Conservation (phyloP, 306 rosid genomes). For the Vicia villosa region DNA sequence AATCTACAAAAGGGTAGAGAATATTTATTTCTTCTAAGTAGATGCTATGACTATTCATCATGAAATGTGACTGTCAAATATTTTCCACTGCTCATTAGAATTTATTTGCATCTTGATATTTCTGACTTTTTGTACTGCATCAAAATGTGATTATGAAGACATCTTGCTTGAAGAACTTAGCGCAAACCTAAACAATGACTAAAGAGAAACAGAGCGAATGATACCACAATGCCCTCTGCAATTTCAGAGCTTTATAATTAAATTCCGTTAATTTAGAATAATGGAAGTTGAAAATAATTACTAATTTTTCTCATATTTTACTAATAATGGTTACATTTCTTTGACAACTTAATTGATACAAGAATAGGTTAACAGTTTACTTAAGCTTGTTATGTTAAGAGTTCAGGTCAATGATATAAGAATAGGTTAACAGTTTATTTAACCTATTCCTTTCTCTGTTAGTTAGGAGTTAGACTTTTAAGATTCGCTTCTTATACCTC, state of each 20-base stretch:
- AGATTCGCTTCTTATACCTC: neutral
- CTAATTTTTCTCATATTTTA: too few relatives aligned
- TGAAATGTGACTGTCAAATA: neutral
- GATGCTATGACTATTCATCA: neutral
- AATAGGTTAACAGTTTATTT: too few relatives aligned
- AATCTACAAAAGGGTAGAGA: neutral
- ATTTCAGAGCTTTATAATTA: conserved; percentile 1
- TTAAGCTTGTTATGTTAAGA: neutral
- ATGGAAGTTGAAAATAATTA: too few relatives aligned
- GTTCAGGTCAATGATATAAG: neutral
- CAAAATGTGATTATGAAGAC: neutral
- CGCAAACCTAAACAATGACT: neutral
- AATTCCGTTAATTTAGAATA: neutral
- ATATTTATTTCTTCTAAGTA: neutral
- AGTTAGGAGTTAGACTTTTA: neutral
- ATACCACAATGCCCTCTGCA: neutral
- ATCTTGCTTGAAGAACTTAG: neutral
- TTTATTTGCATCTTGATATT: conserved; percentile 8
- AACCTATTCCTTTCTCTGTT: too few relatives aligned
- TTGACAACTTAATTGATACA: conserved; percentile 9
- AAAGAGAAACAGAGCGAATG: neutral
- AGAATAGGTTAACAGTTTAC: neutral
- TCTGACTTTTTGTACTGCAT: neutral
- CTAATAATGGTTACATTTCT: neutral
- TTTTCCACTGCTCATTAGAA: neutral